Percentiles rank a stretch among this genome's conserved stretches.
phyloP scores from a whole-genome alignment of 495 filamentous ascomycete genomes.

The Penicillium odoratum region DNA sequence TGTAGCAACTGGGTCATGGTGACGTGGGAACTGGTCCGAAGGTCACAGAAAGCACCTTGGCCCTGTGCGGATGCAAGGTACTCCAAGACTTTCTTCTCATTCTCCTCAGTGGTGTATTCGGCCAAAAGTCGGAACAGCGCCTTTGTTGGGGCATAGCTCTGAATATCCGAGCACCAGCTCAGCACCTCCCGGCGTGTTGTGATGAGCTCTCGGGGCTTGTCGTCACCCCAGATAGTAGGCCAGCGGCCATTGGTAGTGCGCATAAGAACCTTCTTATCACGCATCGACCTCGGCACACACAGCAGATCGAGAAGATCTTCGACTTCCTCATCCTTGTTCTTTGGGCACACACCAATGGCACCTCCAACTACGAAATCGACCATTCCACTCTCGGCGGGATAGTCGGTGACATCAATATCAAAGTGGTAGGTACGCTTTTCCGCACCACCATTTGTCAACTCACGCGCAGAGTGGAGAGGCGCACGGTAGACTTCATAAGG shows the following conservation, averaged over 20 bases:
- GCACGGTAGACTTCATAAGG: slow-evolving; percentile 89
- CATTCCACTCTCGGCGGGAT: slow-evolving; percentile 76
- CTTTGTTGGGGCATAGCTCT: slow-evolving; percentile 90
- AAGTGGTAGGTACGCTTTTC: slow-evolving; percentile 97
- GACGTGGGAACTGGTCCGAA: slow-evolving; percentile 85
- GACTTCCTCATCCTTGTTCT: slow-evolving; percentile 75
- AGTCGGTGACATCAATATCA: slow-evolving; percentile 93
- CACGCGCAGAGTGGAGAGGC: slow-evolving; percentile 75
- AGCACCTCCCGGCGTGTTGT: slow-evolving; percentile 89
- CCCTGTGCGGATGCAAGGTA: slow-evolving; percentile 89
- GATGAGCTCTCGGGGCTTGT: slow-evolving; percentile 73
- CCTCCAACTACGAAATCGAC: slow-evolving; percentile 96
- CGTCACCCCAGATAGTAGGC: slow-evolving; percentile 99
- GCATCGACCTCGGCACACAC: slow-evolving; percentile 69
- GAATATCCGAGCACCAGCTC: slow-evolving; percentile 93
- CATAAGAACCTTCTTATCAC: slow-evolving; percentile 77
- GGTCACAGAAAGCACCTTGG: slow-evolving; percentile 91
- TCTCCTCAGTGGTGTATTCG: slow-evolving; percentile 74
- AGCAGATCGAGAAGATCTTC: slow-evolving; percentile 82
- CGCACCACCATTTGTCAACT: slow-evolving; percentile 86
- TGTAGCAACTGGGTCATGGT: slow-evolving; percentile 80
- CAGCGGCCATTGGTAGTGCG: slow-evolving; percentile 80
- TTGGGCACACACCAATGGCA: slow-evolving; percentile 88
- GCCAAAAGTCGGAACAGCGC: slow-evolving; percentile 80
- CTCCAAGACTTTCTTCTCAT: slow-evolving; percentile 82